Base-by-base conservation (phyloP, 768 basidiomycete species). In the Tylopilus felleus region DNA sequence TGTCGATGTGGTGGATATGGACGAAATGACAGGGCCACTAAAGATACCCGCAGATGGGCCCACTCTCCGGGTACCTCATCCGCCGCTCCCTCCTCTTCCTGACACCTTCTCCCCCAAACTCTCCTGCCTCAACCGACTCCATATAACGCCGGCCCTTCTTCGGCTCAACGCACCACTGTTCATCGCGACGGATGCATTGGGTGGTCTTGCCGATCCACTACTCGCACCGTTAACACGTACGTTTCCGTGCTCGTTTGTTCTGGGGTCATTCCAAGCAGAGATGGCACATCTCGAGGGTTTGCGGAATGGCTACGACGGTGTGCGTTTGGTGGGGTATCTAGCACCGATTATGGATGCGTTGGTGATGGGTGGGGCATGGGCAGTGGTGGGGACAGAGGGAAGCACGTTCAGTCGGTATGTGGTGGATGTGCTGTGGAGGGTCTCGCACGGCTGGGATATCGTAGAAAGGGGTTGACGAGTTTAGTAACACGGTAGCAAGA, bases 351-450 rank as follows among this genome's bases (percentile, higher is more conserved):
- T 92, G 29, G 89, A 91, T 63, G 87, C 84, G 7, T 74, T 89
- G 72, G 79, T 93, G 28, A 79, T 82, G 16, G 80, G 80, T 3
- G 75, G 76, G 49, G 85, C 83, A 0, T 69, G 75, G 65, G 71
- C 62, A 16, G 77, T 89, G 28, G 80, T 85, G 0, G 88, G 86
- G 2, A 93, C 89, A 13, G 79, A 82, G 50, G 79, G 80, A 51
- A 90, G 88, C 61, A 91, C 90, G 28, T 92, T 90, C 60, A 87
- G 86, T 65, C 70, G 74, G 49, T 93, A 84, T 58, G 78, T 88
- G 19, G 71, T 75, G 52, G 84, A 88, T 53, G 80, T 88, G 23
- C 63, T 91, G 57, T 88, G 87, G 85, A 74, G 78, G 62, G 75
- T 66, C 47, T 78, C 80, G 65, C 84, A 84, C 60, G 77, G 76